Evolutionary conservation across 2,329 filamentous ascomycete species (phyloP).

Genomic region (Botryotinia calthae): DNA sequence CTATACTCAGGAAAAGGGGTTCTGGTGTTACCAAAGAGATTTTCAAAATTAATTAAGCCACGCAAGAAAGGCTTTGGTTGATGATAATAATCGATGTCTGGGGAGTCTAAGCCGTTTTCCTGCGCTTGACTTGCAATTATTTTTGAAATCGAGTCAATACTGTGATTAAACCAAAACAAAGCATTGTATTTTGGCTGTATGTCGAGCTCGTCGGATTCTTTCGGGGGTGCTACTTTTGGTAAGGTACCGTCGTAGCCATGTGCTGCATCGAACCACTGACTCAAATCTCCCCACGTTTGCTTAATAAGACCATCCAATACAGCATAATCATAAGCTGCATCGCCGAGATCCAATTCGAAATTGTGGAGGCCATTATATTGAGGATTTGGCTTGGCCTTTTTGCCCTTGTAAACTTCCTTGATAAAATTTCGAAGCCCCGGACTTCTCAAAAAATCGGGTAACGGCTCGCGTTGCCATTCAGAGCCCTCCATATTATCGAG

Average conservation of each 20-base stretch:
- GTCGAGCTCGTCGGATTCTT: background rate
- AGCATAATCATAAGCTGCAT: conserved; percentile 1
- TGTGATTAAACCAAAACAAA: background rate
- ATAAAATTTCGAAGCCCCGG: background rate
- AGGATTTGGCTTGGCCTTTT: background rate
- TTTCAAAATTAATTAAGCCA: background rate
- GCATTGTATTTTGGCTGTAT: background rate
- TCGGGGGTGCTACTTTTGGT: background rate
- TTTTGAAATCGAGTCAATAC: background rate
- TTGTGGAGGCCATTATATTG: background rate
- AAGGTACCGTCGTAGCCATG: background rate
- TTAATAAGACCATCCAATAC: background rate
- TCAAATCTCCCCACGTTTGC: background rate
- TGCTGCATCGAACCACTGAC: background rate
- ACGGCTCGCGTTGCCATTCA: background rate
- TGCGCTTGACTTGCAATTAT: background rate
- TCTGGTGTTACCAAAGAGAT: background rate
- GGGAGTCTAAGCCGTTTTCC: background rate
- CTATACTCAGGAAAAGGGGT: background rate
- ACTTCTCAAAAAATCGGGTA: background rate
- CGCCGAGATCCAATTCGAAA: conserved; percentile 4
- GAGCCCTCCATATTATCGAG: background rate
- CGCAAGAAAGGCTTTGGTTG: background rate
- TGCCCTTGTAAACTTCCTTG: background rate
- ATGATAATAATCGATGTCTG: background rate